Evolutionary conservation across 2,329 filamentous ascomycete species (phyloP).

Genomic region (Claviceps sp.): DNA sequence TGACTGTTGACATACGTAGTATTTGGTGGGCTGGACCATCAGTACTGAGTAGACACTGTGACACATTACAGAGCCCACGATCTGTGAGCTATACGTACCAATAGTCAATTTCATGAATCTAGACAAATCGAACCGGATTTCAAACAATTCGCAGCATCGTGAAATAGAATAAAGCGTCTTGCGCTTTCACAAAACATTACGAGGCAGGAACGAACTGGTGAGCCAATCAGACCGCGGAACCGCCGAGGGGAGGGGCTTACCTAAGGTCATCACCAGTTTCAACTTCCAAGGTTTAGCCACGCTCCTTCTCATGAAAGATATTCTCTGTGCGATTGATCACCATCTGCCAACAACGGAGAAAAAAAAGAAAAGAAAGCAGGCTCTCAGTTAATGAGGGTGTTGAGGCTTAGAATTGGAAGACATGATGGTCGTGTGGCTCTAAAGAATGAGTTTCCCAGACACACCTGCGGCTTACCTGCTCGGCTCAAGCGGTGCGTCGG

Average conservation of each 20-base stretch:
- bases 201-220: background rate
- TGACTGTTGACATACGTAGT: background rate
- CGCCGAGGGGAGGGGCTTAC: background rate
- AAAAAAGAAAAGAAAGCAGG: too few species aligned
- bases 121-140: background rate
- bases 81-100: background rate
- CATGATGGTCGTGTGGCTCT: background rate
- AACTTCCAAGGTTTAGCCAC: background rate
- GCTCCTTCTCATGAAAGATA: background rate
- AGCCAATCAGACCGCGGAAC: background rate
- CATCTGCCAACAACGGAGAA: background rate
- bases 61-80: background rate
- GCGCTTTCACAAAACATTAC: background rate
- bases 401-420: background rate
- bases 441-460: conserved; percentile 31
- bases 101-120: background rate
- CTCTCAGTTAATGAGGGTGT: too few species aligned
- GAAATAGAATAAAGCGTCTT: background rate
- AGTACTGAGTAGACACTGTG: background rate
- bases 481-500: conserved; percentile 41
- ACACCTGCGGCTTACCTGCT: conserved; percentile 41
- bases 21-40: background rate
- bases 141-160: background rate
- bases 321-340: background rate
- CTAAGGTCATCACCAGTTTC: background rate